Percentiles rank a stretch among this genome's conserved stretches.
Evolutionary conservation across 495 filamentous ascomycete species (phyloP).

Genomic region (Mytilinidion resinicola): DNA sequence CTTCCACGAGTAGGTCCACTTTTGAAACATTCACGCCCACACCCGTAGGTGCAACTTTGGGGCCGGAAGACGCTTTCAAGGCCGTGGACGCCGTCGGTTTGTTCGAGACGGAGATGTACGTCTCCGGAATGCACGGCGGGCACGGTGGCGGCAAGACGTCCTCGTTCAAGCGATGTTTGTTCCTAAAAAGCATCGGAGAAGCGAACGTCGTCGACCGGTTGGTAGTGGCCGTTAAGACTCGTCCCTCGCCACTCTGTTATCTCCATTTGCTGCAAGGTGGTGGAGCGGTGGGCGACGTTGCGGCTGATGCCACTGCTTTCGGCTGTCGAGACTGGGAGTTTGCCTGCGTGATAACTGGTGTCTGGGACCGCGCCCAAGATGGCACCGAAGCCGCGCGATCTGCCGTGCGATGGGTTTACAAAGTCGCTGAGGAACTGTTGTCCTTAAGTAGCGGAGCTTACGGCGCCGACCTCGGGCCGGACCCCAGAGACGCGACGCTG

Average conservation of each 20-base stretch:
- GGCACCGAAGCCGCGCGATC: conserved; percentile 41
- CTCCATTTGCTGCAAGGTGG: conserved; percentile 59
- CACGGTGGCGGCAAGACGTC: conserved; percentile 54
- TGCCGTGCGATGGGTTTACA: conserved; percentile 53
- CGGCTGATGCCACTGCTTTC: conserved; percentile 50
- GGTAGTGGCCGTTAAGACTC: conserved; percentile 42
- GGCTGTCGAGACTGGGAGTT: conserved; percentile 60
- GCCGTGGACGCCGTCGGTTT: conserved; percentile 45
- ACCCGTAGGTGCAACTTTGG: conserved; percentile 32
- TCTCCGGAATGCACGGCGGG: conserved; percentile 55
- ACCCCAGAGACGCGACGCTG: conserved; percentile 51
- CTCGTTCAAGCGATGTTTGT: conserved; percentile 60
- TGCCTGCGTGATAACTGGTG: conserved; percentile 58
- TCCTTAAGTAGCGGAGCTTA: conserved; percentile 51
- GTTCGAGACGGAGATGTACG: conserved; percentile 58
- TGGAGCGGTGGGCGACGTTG: conserved; percentile 45
- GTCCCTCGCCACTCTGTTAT: conserved; percentile 54
- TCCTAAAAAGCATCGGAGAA: conserved; percentile 49
- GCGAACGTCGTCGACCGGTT: conserved; percentile 38
- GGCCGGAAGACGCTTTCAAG: conserved; percentile 35
- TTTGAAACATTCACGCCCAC: conserved; percentile 25
- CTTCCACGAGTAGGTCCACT: conserved; percentile 27
- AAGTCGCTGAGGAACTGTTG: conserved; percentile 43
- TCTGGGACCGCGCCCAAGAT: conserved; percentile 55
- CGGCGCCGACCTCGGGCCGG: conserved; percentile 57